Conservation (phyloP, 306 rosid species). For the Trifolium dubium region DNA sequence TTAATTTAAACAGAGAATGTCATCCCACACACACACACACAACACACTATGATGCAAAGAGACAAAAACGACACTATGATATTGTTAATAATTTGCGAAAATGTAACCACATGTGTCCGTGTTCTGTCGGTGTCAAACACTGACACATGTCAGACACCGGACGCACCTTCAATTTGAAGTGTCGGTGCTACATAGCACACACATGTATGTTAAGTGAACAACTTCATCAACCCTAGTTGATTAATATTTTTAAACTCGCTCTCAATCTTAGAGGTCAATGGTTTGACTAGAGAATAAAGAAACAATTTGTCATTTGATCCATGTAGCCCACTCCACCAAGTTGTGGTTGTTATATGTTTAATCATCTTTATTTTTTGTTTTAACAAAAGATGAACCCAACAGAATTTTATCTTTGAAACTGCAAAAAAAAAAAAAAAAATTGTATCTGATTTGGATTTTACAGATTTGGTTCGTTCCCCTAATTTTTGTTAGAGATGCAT, state of each 20-base stretch:
- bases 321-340: background rate
- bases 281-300: background rate
- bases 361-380: background rate
- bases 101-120: no score
- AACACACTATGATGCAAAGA: no score
- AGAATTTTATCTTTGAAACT: constrained; percentile 25
- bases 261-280: background rate
- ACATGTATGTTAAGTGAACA: constrained; percentile 20
- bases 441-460: constrained; percentile 24
- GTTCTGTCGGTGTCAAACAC: no score
- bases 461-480: background rate
- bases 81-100: no score
- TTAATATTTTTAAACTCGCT: constrained; percentile 2
- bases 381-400: constrained; percentile 13
- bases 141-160: no score
- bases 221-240: constrained; percentile 11
- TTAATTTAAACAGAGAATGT: background rate
- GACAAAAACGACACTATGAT: no score
- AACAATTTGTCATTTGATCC: background rate
- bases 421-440: background rate
- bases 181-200: background rate
- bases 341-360: background rate
- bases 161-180: no score
- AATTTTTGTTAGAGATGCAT: constrained; percentile 28
- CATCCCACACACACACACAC: constrained; percentile 8